A percentile compares a stretch with the other conserved stretches of the same genome.
These are phyloP conservation scores for Mycena filopes DNA, from an alignment of 768 basidiomycete genomes.

Conservation along the genomic window DNA sequence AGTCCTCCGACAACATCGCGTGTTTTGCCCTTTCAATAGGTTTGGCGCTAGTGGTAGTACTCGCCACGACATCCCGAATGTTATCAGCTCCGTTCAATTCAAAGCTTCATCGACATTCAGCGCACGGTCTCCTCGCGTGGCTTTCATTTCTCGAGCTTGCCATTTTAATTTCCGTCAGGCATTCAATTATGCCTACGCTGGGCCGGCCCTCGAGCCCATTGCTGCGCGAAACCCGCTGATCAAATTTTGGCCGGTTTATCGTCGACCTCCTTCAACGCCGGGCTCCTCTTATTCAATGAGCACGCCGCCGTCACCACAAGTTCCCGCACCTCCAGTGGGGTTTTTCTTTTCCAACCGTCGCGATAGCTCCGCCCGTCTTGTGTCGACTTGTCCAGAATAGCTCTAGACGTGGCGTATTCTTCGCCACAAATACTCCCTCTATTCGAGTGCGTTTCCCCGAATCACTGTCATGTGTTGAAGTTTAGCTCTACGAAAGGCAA, in stretches of 20 bases:
- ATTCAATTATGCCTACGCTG: slow-evolving; percentile 12
- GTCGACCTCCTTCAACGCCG: slow-evolving; percentile 15
- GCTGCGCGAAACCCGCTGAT: slow-evolving; percentile 1
- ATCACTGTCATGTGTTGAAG: background rate
- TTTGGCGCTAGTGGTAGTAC: background rate
- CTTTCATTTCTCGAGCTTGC: slow-evolving; percentile 14
- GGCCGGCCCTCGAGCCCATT: slow-evolving; percentile 20
- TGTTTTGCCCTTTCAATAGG: background rate
- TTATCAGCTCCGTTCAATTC: background rate
- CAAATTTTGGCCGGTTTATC: slow-evolving; percentile 15
- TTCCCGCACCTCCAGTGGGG: background rate
- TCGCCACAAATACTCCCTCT: background rate
- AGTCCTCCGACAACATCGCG: slow-evolving; percentile 20
- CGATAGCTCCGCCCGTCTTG: slow-evolving; percentile 18
- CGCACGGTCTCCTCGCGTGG: slow-evolving; percentile 22
- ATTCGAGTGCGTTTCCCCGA: background rate
- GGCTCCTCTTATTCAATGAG: slow-evolving; percentile 4
- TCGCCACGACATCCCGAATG: slow-evolving; percentile 21
- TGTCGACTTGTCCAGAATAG: background rate
- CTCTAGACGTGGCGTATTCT: background rate
- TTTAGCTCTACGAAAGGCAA: background rate
- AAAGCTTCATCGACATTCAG: background rate
- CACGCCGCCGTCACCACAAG: background rate
- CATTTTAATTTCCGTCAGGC: slow-evolving; percentile 28
- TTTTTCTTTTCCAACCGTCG: slow-evolving; percentile 1